Conservation (phyloP, 179 eudicot species). For the Actinidia arguta region DNA sequence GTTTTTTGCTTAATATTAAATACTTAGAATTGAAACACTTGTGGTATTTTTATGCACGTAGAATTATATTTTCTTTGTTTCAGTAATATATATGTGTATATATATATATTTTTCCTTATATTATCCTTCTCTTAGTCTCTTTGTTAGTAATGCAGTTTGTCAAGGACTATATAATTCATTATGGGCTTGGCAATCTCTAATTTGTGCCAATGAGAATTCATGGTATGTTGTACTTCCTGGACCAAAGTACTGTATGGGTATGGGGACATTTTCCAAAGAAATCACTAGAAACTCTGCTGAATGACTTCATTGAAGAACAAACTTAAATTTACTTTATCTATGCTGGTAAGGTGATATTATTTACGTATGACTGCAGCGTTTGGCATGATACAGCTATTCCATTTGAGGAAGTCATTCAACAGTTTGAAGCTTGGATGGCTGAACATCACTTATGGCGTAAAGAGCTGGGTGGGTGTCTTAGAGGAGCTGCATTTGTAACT, state of each 20-base stretch:
- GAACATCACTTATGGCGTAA: slow-evolving; percentile 60
- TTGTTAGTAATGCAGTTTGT: not conserved
- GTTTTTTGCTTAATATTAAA: not conserved
- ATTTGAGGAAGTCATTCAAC: slow-evolving; percentile 78
- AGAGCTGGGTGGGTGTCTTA: slow-evolving; percentile 58
- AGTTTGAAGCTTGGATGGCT: slow-evolving; percentile 88
- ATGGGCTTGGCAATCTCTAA: not conserved
- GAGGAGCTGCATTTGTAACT: slow-evolving; percentile 85
- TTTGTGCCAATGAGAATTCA: not conserved
- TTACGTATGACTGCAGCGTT: slow-evolving; percentile 63
- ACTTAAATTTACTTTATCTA: not conserved
- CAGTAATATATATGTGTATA: not conserved
- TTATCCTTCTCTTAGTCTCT: not conserved
- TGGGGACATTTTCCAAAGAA: not conserved
- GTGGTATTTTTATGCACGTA: not conserved
- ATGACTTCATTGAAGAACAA: not conserved
- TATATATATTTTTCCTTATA: not conserved
- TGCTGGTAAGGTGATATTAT: slow-evolving; percentile 24
- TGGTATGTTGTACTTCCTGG: slow-evolving; percentile 11
- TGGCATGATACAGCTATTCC: slow-evolving; percentile 98
- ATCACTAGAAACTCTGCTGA: not conserved
- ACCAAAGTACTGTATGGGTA: not conserved
- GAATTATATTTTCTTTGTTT: not conserved
- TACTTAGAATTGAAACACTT: not conserved
- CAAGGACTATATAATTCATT: not conserved